Evolutionary conservation across 2,329 filamentous ascomycete genomes (phyloP), one percentile per base, ranked within the genome.

Genomic region (Xylariaceae sp.): DNA sequence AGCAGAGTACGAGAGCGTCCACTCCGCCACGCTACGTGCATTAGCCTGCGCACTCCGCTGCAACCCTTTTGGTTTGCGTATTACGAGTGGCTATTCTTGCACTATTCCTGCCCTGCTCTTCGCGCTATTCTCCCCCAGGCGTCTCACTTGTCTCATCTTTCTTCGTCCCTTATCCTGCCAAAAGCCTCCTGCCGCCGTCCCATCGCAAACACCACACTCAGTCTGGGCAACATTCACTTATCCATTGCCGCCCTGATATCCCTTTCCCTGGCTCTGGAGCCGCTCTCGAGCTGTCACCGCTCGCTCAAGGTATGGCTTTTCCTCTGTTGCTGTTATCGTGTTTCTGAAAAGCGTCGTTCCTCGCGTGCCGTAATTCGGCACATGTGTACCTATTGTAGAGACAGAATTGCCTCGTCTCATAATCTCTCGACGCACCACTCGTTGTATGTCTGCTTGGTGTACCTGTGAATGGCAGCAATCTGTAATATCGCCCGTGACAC

Each of bases 41-140:
- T 55, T 59, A 61, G 61, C 57, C 59, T 55, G 61, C 60, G 63
- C 60, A 61, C 56, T 56, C 57, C 56, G 57, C 63, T 42, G 22
- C n/a, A 32, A 27, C 39, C 39, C 19, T 39, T n/a, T 38, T 15
- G 30, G 44, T 36, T 33, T 22, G 38, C 36, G 32, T 31, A 19
- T 35, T 12, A 31, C 47, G n/a, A 12, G 32, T 17, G 35, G n/a
- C 30, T 33, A 11, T 33, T 41, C 42, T 50, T 49, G 38, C 42
- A 39, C 39, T 49, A 45, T 44, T 49, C 53, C 22, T 27, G 7
- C 22, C 4, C 22, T 35, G 12, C 35, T 30, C 30, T 27, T 35
- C 46, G 5, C 19, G 10, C 33, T 49, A 14, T 12, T 38, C 11
- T 40, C 27, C 36, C 18, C 12, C n/a, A 12, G 17, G 40, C 31